A percentile compares a stretch with the other conserved stretches of the same genome.
Evolutionary conservation across 2,329 filamentous ascomycete genomes (phyloP).

Genomic region (Pseudogymnoascus sp.): DNA sequence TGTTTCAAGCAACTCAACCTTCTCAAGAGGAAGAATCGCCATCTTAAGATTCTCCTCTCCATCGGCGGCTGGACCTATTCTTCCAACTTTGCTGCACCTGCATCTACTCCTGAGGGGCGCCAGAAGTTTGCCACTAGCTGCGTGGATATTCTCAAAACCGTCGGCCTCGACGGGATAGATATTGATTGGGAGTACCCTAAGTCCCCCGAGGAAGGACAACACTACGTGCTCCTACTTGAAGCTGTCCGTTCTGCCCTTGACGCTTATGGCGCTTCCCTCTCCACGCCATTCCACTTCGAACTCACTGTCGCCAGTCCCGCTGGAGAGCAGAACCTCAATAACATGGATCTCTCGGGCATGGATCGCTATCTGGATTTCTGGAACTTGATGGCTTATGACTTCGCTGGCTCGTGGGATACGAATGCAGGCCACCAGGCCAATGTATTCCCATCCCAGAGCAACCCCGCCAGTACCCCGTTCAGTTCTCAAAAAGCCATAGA

Average conservation of each 20-base stretch:
- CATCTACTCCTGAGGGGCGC: conserved; percentile 64
- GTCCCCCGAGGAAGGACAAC: conserved; percentile 45
- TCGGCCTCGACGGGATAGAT: conserved; percentile 70
- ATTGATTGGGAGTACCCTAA: conserved; percentile 66
- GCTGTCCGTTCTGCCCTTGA: conserved; percentile 54
- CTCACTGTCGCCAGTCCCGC: conserved; percentile 60
- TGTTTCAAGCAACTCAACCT: conserved; percentile 84
- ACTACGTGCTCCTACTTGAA: conserved; percentile 54
- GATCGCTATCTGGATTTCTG: conserved; percentile 64
- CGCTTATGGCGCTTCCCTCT: conserved; percentile 43
- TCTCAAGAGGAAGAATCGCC: conserved; percentile 72
- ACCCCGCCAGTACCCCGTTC: conserved; percentile 68
- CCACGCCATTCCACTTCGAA: conserved; percentile 47
- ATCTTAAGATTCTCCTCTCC: conserved; percentile 77
- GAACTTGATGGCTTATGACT: conserved; percentile 88
- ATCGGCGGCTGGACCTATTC: conserved; percentile 94
- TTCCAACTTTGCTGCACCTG: conserved; percentile 70
- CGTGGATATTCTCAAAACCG: conserved; percentile 68
- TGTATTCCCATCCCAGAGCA: conserved; percentile 52
- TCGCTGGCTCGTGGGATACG: conserved; percentile 73
- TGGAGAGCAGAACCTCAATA: conserved; percentile 55
- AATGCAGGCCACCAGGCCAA: conserved; percentile 75
- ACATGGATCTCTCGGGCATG: conserved; percentile 58
- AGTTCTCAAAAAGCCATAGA: conserved; percentile 65
- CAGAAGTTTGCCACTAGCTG: conserved; percentile 66